Evolutionary conservation across 2,329 filamentous ascomycete genomes (phyloP), one percentile per base, ranked within the genome.

Genomic region (Xylaria sp.): DNA sequence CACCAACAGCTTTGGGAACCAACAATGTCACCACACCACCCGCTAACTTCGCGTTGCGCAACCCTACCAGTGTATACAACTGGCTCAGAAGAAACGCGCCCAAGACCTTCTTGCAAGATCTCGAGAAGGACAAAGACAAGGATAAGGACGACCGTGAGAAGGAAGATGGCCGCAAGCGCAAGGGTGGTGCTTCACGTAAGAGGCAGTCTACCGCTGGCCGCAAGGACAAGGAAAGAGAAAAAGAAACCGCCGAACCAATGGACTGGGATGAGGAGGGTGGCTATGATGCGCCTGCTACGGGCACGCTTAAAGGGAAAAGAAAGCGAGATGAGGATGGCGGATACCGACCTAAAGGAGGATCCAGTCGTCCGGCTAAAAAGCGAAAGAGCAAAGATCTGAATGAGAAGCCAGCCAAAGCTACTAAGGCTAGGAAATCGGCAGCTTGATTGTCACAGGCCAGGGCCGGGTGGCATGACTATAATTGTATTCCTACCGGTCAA

Each of bases 11-110:
- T 57, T 68, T 74, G 47, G 70, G 77, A 67, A 73, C 78, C 40
- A 73, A 64, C 14, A 60, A 72, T 52, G 71, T 73, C 23, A n/a
- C 33, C 9, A 74, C 75, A 61, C 49, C 72, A 55, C 73, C 70
- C 69, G 75, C 77, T 73, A 77, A 83, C 78, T 73, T 84, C 52
- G 82, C 84, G 28, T 77, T 92, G 23, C 86, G 86, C 54, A 98
- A 98, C 75, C 93, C 94, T 0, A 91, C 92, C 43, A 96, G 92
- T 62, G 94, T 97, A 2, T 96, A 96, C 79, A 97, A 96, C 76
- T 99, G 95, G 95, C 85, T 99, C 12, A 87, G 92, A 66, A 89
- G 92, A 73, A 85, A 97, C 76, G 89, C 92, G 62, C 91, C 93
- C 2, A 89, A 94, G 75, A 89, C 93, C 51, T 94, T 96, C 79